These are phyloP conservation scores for Metarhizium brunneum DNA, from an alignment of 2,329 filamentous ascomycete species.

Conservation along the genomic window DNA sequence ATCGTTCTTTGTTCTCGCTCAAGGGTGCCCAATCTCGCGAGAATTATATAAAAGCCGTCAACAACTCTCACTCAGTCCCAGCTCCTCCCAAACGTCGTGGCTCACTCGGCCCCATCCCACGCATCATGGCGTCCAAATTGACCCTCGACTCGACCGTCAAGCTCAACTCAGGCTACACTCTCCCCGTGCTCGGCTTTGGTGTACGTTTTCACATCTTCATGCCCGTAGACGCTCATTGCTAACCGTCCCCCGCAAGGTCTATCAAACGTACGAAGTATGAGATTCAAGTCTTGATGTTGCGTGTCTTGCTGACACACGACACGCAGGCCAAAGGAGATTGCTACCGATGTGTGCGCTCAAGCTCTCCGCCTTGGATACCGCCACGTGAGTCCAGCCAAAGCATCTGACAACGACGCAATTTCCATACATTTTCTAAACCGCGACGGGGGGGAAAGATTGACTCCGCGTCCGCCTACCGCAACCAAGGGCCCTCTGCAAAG, in stretches of 20 bases:
- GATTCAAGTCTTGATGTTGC: background rate
- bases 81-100: slow-evolving; percentile 2
- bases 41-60: background rate
- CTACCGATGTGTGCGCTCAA: slow-evolving; percentile 29
- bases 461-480: slow-evolving; percentile 41
- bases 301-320: background rate
- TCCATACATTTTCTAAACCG: background rate
- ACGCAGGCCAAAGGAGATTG: slow-evolving; percentile 19
- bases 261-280: slow-evolving; percentile 35
- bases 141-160: slow-evolving; percentile 38
- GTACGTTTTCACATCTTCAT: slow-evolving; percentile 25
- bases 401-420: no score
- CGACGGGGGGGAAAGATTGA: slow-evolving; percentile 31
- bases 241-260: slow-evolving; percentile 29
- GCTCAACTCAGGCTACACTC: slow-evolving; percentile 44
- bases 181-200: slow-evolving; percentile 44
- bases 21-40: no score
- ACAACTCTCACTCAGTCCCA: background rate
- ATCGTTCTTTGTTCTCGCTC: no score
- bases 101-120: slow-evolving; percentile 7
- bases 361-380: slow-evolving; percentile 44
- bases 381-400: slow-evolving; percentile 28
- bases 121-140: slow-evolving; percentile 36
- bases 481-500: slow-evolving; percentile 39
- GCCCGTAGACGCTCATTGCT: background rate